phyloP scores from a whole-genome alignment of 208 protist species.

The Leishmania turanica region DNA sequence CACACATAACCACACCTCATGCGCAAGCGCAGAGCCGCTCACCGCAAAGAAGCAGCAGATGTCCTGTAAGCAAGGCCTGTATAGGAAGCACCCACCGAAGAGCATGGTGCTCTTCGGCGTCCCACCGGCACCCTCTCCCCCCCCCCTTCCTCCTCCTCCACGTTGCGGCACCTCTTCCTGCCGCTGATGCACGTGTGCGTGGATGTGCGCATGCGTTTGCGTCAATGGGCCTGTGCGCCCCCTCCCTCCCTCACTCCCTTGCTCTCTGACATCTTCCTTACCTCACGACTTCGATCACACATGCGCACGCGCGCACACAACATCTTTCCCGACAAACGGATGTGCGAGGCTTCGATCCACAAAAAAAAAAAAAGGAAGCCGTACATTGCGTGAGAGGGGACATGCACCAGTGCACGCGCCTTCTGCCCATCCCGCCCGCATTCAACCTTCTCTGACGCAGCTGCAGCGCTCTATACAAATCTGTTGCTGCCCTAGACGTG shows the following conservation, averaged over 20 bases:
- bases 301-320: neutral
- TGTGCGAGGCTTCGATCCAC: neutral
- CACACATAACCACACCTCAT: neutral
- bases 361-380: neutral
- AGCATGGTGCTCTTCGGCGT: neutral
- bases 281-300: neutral
- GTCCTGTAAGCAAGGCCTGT: neutral
- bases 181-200: neutral
- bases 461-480: neutral
- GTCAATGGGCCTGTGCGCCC: neutral
- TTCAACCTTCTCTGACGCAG: neutral
- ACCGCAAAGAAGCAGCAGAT: neutral
- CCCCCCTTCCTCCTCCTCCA: no score
- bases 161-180: neutral
- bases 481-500: neutral
- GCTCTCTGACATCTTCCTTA: neutral
- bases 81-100: neutral
- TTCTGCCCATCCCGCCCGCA: neutral
- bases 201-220: neutral
- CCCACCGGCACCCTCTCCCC: neutral
- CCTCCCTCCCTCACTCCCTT: neutral
- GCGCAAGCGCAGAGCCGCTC: neutral
- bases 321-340: neutral
- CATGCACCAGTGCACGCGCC: neutral
- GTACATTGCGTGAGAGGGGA: neutral